These are phyloP conservation scores for Coemansia sp. DNA, from an alignment of 192 early-diverging fungal species.

Conservation along the genomic window DNA sequence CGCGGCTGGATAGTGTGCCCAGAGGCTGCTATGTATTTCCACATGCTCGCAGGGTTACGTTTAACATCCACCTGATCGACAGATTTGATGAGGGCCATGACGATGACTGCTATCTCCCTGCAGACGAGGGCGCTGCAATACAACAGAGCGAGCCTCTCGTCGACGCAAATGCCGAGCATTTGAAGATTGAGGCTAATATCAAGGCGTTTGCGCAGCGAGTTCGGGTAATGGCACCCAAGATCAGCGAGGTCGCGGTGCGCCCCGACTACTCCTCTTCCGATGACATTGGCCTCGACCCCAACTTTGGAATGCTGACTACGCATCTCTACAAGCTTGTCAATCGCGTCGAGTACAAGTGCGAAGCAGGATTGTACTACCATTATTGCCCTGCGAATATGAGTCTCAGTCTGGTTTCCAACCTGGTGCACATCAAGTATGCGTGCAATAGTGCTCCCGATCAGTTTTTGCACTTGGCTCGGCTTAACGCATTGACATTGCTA, in stretches of 20 bases:
- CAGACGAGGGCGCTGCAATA: too few relatives aligned
- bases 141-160: too few relatives aligned
- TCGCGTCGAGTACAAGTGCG: not conserved
- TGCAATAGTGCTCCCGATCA: not conserved
- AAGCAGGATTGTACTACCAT: too few relatives aligned
- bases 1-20: too few relatives aligned
- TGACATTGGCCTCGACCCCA: not conserved
- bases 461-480: not conserved
- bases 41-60: too few relatives aligned
- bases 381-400: too few relatives aligned
- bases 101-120: too few relatives aligned
- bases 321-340: not conserved
- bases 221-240: not conserved
- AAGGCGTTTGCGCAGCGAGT: not conserved
- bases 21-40: too few relatives aligned
- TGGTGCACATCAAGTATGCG: not conserved
- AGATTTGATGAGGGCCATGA: too few relatives aligned
- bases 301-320: not conserved
- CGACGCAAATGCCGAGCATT: too few relatives aligned
- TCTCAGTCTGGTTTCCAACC: not conserved
- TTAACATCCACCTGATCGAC: too few relatives aligned
- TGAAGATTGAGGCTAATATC: not conserved
- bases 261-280: not conserved
- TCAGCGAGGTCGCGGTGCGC: not conserved
- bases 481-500: not conserved